Evolutionary conservation across 306 rosid genomes (phyloP).

Genomic region (Rubus idaeus): DNA sequence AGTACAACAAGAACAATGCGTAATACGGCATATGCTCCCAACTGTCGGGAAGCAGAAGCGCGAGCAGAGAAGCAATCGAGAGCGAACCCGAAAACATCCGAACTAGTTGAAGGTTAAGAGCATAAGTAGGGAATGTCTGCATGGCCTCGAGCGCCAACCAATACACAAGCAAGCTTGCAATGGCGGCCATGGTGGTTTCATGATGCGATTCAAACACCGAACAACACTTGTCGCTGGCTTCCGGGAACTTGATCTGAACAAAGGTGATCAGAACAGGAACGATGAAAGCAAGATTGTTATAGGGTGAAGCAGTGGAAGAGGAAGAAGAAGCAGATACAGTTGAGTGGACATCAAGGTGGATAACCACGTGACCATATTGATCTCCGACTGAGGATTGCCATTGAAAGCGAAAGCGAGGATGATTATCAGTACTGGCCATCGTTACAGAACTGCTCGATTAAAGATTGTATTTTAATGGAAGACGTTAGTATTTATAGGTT

Average conservation of each 20-base stretch:
- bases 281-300: not conserved
- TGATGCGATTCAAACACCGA: not conserved
- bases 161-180: not conserved
- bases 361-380: no score
- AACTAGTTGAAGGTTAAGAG: not conserved
- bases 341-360: not conserved
- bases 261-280: not conserved
- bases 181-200: not conserved
- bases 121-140: not conserved
- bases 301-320: no score
- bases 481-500: not conserved
- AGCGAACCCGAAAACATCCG: not conserved
- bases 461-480: no score
- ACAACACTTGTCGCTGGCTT: not conserved
- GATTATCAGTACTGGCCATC: not conserved
- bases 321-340: not conserved
- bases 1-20: not conserved
- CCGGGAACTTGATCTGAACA: not conserved
- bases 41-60: not conserved
- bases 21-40: not conserved
- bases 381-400: no score
- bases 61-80: not conserved
- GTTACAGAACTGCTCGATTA: no score
- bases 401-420: not conserved
- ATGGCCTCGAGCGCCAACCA: not conserved